Evolutionary conservation across 129 eudicot genomes (phyloP).

Genomic region (Dittrichia graveolens): DNA sequence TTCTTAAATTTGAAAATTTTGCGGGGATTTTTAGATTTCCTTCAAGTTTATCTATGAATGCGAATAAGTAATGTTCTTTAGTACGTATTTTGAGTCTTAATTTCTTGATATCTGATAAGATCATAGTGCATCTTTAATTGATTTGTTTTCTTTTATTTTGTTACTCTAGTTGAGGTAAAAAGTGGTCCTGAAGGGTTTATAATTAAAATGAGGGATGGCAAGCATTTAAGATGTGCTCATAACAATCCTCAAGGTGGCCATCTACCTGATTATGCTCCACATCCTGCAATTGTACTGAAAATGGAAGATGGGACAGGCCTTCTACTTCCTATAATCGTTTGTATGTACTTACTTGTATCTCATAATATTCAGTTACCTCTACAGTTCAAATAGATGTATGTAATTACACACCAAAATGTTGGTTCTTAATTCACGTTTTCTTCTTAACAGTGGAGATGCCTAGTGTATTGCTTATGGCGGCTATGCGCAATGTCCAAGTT

Average conservation of each 20-base stretch:
- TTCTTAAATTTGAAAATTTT: too few relatives aligned
- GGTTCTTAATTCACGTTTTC: slow-evolving; percentile 14
- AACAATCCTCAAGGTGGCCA: slow-evolving; percentile 81
- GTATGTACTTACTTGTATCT: slow-evolving; percentile 45
- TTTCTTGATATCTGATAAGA: not conserved
- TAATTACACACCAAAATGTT: not conserved
- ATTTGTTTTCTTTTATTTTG: slow-evolving; percentile 14
- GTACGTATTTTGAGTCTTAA: too few relatives aligned
- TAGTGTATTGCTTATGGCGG: slow-evolving; percentile 85
- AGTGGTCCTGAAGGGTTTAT: slow-evolving; percentile 84
- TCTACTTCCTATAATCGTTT: slow-evolving; percentile 81
- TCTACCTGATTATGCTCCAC: slow-evolving; percentile 75
- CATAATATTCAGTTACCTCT: not conserved
- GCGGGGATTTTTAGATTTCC: too few relatives aligned
- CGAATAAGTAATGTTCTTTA: too few relatives aligned
- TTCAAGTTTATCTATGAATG: too few relatives aligned
- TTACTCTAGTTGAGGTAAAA: slow-evolving; percentile 78
- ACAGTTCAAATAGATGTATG: not conserved
- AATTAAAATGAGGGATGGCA: slow-evolving; percentile 91
- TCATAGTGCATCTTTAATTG: not conserved
- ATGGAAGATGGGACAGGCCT: slow-evolving; percentile 97
- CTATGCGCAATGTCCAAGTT: slow-evolving; percentile 75
- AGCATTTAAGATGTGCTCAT: slow-evolving; percentile 70
- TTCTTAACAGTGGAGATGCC: slow-evolving; percentile 87
- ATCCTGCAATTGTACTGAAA: slow-evolving; percentile 90